These are phyloP conservation scores for Aureobasidium leucospermi DNA, from an alignment of 2,329 filamentous ascomycete species.

Conservation along the genomic window DNA sequence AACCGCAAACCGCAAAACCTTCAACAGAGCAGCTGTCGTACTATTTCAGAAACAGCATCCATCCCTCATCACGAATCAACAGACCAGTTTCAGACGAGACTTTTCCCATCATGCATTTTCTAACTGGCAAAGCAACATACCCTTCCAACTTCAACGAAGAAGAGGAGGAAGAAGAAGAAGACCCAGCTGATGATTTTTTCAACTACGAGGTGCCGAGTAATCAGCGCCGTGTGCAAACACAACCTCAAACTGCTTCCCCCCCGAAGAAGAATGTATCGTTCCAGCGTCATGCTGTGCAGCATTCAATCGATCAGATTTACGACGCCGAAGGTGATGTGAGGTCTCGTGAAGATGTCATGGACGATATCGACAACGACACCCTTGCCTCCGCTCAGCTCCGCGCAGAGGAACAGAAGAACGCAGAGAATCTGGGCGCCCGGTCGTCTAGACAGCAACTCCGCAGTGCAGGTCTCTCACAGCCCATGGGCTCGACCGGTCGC, in stretches of 20 bases:
- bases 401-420: neutral
- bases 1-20: neutral
- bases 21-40: neutral
- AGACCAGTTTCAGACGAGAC: too few relatives aligned
- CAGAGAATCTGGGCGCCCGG: neutral
- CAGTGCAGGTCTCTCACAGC: too few relatives aligned
- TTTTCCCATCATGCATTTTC: neutral
- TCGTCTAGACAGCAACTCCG: too few relatives aligned
- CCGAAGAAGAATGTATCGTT: neutral
- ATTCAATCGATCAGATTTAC: neutral
- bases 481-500: too few relatives aligned
- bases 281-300: too few relatives aligned
- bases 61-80: too few relatives aligned
- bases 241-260: neutral
- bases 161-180: neutral
- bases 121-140: too few relatives aligned
- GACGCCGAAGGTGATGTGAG: conserved; percentile 35
- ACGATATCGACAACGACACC: conserved; percentile 19
- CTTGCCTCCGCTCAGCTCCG: neutral
- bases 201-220: neutral
- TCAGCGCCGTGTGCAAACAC: neutral
- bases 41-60: conserved; percentile 32
- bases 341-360: conserved; percentile 13
- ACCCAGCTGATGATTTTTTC: neutral
- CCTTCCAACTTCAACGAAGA: neutral